These are phyloP conservation scores for Fusarium chlamydosporum DNA, from an alignment of 2,329 filamentous ascomycete genomes.

Conservation along the genomic window DNA sequence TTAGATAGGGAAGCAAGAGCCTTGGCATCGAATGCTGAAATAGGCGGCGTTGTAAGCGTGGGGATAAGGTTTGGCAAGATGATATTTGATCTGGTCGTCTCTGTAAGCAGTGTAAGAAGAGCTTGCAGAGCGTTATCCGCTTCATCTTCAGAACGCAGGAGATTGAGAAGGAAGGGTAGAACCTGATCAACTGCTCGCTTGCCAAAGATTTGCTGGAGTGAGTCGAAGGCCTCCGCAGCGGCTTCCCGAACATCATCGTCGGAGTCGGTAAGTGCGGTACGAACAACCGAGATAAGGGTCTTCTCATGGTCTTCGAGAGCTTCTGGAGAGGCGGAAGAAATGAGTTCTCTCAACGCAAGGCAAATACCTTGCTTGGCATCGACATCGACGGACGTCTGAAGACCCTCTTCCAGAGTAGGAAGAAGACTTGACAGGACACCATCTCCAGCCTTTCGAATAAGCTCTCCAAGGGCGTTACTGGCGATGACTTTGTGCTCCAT, in stretches of 20 bases:
- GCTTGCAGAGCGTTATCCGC: constrained; percentile 94
- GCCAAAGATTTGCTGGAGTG: constrained; percentile 91
- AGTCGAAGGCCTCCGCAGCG: constrained; percentile 96
- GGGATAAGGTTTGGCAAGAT: constrained; percentile 97
- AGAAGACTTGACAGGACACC: constrained; percentile 89
- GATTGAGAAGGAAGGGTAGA: constrained; percentile 88
- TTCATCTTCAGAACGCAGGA: constrained; percentile 87
- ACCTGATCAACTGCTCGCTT: constrained; percentile 97
- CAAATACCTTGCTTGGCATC: constrained; percentile 98
- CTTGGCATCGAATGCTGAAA: constrained; percentile 94
- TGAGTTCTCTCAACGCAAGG: constrained; percentile 93
- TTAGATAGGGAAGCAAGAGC: constrained; percentile 93
- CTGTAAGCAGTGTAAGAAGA: constrained; percentile 92
- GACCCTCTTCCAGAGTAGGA: constrained; percentile 91
- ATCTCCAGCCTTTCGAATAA: constrained; percentile 97
- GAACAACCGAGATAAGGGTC: constrained; percentile 92
- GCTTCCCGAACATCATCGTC: constrained; percentile 93
- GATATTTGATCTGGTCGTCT: constrained; percentile 93
- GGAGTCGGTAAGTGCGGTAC: constrained; percentile 90
- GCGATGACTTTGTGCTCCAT: constrained; percentile 99
- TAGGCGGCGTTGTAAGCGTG: constrained; percentile 89
- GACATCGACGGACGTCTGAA: constrained; percentile 88
- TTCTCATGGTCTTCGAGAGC: constrained; percentile 95
- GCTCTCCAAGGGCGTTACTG: constrained; percentile 94
- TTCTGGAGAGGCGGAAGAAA: constrained; percentile 88